Evolutionary conservation across 2,329 filamentous ascomycete species (phyloP).

Genomic region (Penicillium expansum): DNA sequence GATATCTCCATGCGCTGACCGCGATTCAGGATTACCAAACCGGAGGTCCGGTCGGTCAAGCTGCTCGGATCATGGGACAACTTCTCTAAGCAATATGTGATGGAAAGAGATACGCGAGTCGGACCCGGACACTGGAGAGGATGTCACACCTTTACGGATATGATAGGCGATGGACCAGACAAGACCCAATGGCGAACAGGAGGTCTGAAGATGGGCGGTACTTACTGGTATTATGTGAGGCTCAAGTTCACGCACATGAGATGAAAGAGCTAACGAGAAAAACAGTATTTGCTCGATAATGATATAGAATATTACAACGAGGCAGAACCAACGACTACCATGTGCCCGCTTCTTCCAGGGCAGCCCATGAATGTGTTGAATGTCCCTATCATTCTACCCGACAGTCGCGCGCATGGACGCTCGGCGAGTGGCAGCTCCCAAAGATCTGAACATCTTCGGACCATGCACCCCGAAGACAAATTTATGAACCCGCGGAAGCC

Average conservation of each 20-base stretch:
- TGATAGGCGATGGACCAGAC: constrained; percentile 72
- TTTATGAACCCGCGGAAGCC: constrained; percentile 67
- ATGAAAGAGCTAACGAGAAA: constrained; percentile 24
- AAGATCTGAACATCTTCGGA: constrained; percentile 59
- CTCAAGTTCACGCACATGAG: constrained; percentile 1
- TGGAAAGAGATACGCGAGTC: constrained; percentile 75
- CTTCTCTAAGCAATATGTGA: constrained; percentile 72
- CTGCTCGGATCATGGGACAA: constrained; percentile 95
- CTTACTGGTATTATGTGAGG: constrained; percentile 89
- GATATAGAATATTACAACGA: constrained; percentile 74
- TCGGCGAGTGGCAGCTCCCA: constrained; percentile 65
- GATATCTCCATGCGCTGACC: constrained; percentile 11
- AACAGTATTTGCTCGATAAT: constrained; percentile 78
- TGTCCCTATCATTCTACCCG: constrained; percentile 67
- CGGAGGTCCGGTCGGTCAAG: constrained; percentile 60
- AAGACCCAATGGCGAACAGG: constrained; percentile 63
- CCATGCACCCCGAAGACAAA: constrained; percentile 75
- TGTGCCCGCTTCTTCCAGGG: constrained; percentile 82
- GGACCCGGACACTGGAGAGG: constrained; percentile 79
- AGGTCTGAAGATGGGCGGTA: constrained; percentile 85
- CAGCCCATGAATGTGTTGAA: constrained; percentile 82
- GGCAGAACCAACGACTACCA: constrained; percentile 67
- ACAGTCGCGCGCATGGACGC: constrained; percentile 51
- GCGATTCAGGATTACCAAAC: constrained; percentile 34
- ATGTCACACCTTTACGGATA: constrained; percentile 81